phyloP scores from a whole-genome alignment of 768 basidiomycete species.

The Mycena capillaripes region DNA sequence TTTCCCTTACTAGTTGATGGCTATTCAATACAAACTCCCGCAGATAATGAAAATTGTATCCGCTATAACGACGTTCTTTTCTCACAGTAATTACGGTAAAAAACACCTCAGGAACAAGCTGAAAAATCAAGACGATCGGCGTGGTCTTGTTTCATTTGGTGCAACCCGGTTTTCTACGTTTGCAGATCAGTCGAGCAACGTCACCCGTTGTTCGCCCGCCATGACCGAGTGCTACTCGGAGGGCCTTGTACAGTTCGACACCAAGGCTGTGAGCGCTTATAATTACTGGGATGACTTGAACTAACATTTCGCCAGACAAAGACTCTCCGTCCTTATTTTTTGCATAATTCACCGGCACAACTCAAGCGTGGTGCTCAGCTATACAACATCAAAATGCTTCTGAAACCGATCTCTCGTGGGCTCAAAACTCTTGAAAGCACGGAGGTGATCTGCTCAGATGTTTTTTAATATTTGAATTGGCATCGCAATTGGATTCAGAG shows the following conservation, averaged over 20 bases:
- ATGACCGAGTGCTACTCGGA: no score
- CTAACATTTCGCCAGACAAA: neutral
- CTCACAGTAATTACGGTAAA: slow-evolving; percentile 29
- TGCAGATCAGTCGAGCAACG: slow-evolving; percentile 7
- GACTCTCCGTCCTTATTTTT: neutral
- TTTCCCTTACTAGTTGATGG: neutral
- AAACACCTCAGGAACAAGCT: slow-evolving; percentile 13
- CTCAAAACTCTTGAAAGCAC: slow-evolving; percentile 1
- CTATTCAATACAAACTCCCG: neutral
- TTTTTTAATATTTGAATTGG: slow-evolving; percentile 20
- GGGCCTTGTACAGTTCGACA: no score
- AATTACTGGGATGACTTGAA: no score
- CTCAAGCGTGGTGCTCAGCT: neutral
- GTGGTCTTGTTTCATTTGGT: slow-evolving; percentile 12
- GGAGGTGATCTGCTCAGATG: slow-evolving; percentile 12
- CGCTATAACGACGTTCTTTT: slow-evolving; percentile 13
- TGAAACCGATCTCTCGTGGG: slow-evolving; percentile 5
- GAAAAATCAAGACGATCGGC: neutral
- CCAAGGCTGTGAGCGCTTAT: no score
- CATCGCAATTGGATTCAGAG: slow-evolving; percentile 6
- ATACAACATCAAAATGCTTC: slow-evolving; percentile 20
- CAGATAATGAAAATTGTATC: slow-evolving; percentile 16
- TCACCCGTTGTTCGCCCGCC: neutral
- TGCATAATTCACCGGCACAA: neutral
- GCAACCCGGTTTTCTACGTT: slow-evolving; percentile 19